phyloP scores from a whole-genome alignment of 75 land plant genomes.

The Pinus albicaulis region DNA sequence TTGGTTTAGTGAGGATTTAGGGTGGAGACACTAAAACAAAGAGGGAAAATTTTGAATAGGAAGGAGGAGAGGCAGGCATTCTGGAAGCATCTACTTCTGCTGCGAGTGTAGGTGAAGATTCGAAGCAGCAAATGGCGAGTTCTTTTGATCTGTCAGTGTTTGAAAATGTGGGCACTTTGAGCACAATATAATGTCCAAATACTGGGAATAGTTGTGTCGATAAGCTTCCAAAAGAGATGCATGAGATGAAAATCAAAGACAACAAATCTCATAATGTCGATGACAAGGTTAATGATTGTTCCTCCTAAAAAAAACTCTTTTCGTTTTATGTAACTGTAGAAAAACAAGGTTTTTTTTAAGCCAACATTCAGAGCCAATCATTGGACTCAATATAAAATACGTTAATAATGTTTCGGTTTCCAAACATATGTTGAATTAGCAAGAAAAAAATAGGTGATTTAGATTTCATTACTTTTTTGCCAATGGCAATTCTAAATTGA shows the following conservation, averaged over 20 bases:
- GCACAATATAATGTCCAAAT: constrained; percentile 9
- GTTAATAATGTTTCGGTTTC: neutral
- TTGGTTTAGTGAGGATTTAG: neutral
- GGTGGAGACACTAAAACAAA: constrained; percentile 55
- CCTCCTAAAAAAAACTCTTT: too few relatives aligned
- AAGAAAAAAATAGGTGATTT: too few relatives aligned
- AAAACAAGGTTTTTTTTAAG: too few relatives aligned
- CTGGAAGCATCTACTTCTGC: constrained; percentile 6
- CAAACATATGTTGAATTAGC: too few relatives aligned
- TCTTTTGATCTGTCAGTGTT: neutral
- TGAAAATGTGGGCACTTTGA: constrained; percentile 3
- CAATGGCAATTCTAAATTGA: too few relatives aligned
- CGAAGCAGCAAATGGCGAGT: constrained; percentile 24
- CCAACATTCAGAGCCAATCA: too few relatives aligned
- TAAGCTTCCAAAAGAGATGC: constrained; percentile 63
- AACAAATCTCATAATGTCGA: constrained; percentile 21
- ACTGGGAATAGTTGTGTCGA: constrained; percentile 44
- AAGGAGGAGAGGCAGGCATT: constrained; percentile 6
- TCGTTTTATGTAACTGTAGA: too few relatives aligned
- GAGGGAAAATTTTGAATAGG: constrained; percentile 60
- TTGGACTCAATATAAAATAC: too few relatives aligned
- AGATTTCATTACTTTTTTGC: too few relatives aligned
- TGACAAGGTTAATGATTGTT: too few relatives aligned
- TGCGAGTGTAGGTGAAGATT: constrained; percentile 6
- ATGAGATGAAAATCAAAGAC: constrained; percentile 66